A percentile compares a stretch with the other conserved stretches of the same genome.
These are phyloP conservation scores for Irpex sp. DNA, from an alignment of 1,284 basidiomycete species.

Conservation along the genomic window DNA sequence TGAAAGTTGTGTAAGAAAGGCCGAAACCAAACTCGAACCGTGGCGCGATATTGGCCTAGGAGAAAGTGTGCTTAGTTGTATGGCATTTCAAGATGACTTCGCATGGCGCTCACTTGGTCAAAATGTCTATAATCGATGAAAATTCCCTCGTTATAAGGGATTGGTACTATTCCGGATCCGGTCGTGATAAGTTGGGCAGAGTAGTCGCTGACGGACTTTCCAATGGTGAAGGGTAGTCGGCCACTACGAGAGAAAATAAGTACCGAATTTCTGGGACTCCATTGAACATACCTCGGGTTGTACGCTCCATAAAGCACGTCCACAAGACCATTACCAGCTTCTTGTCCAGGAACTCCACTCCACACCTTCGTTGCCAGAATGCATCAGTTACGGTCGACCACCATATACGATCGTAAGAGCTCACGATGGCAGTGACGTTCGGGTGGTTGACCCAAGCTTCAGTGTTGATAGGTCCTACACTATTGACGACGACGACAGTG, in stretches of 20 bases:
- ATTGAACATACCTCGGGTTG: slow-evolving; percentile 49
- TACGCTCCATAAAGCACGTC: slow-evolving; percentile 60
- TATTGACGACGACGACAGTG: slow-evolving; percentile 51
- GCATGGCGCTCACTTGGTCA: slow-evolving; percentile 38
- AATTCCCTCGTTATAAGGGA: slow-evolving; percentile 46
- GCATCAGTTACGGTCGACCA: too few relatives aligned
- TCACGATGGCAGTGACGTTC: slow-evolving; percentile 22
- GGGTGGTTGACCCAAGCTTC: slow-evolving; percentile 44
- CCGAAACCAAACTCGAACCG: slow-evolving; percentile 67
- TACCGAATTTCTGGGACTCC: neutral
- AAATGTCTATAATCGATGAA: slow-evolving; percentile 66
- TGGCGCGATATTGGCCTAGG: slow-evolving; percentile 46
- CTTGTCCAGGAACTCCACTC: slow-evolving; percentile 67
- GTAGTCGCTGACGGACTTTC: slow-evolving; percentile 44
- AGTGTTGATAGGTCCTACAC: slow-evolving; percentile 42
- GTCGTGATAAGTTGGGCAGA: slow-evolving; percentile 31
- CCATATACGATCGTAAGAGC: too few relatives aligned
- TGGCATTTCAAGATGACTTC: too few relatives aligned
- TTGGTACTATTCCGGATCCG: slow-evolving; percentile 31
- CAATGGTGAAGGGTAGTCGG: slow-evolving; percentile 40
- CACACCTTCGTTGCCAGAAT: slow-evolving; percentile 18
- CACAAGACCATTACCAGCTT: slow-evolving; percentile 61
- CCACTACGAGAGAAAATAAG: slow-evolving; percentile 28
- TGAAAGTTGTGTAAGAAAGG: slow-evolving; percentile 38
- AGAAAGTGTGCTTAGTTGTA: slow-evolving; percentile 20